These are phyloP conservation scores for Lasiodiplodia gonubiensis DNA, from an alignment of 2,329 filamentous ascomycete species.

Conservation along the genomic window DNA sequence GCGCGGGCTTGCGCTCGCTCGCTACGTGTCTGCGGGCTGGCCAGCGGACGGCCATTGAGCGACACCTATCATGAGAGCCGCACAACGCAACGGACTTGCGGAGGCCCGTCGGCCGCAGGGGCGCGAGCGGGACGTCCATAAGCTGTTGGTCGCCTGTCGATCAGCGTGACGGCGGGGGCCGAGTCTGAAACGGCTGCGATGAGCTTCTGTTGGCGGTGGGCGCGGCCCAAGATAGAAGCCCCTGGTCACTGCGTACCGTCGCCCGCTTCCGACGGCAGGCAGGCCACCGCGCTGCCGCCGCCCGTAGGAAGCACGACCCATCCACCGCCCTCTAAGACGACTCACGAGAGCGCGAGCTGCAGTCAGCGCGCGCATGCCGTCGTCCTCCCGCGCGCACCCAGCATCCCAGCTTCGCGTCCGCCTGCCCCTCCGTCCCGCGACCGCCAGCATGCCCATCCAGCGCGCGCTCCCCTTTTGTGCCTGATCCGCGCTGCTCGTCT, in stretches of 20 bases:
- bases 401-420: background rate
- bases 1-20: slow-evolving; percentile 15
- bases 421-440: slow-evolving; percentile 6
- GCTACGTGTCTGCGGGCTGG: slow-evolving; percentile 23
- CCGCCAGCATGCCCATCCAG: slow-evolving; percentile 12
- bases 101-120: slow-evolving; percentile 3
- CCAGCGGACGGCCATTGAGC: slow-evolving; percentile 18
- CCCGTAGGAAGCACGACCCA: slow-evolving; percentile 10
- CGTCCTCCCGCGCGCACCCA: background rate
- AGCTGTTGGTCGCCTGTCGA: background rate
- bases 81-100: slow-evolving; percentile 8
- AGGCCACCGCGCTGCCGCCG: slow-evolving; percentile 1
- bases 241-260: slow-evolving; percentile 1
- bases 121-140: slow-evolving; percentile 3
- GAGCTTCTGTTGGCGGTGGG: slow-evolving; percentile 20
- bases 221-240: slow-evolving; percentile 6
- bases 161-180: background rate
- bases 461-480: slow-evolving; percentile 25
- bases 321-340: slow-evolving; percentile 14
- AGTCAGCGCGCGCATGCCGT: slow-evolving; percentile 22
- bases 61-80: slow-evolving; percentile 1
- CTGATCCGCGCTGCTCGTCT: slow-evolving; percentile 22
- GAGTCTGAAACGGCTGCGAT: slow-evolving; percentile 13
- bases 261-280: background rate
- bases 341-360: slow-evolving; percentile 26